phyloP scores from a whole-genome alignment of 2,329 filamentous ascomycete genomes.

The Ascochyta lentis region DNA sequence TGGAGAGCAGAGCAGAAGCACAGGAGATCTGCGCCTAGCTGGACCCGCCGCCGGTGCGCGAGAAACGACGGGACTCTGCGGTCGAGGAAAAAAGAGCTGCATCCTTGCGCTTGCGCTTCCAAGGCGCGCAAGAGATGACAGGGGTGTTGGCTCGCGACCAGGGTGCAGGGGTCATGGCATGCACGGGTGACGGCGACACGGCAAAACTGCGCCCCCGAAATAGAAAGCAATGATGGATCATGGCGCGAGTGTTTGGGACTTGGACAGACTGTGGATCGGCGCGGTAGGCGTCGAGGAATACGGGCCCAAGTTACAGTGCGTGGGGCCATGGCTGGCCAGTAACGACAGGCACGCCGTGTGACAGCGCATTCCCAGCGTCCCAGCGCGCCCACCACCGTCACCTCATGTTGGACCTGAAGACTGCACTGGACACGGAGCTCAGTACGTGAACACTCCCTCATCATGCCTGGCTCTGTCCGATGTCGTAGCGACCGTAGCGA shows the following conservation, averaged over 20 bases:
- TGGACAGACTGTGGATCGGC: conserved; percentile 32
- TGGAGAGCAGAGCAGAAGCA: not conserved
- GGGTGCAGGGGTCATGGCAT: conserved; percentile 17
- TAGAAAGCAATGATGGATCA: no score
- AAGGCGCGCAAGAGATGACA: no score
- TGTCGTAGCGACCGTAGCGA: no score
- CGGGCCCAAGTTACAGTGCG: conserved; percentile 24
- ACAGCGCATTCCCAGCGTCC: conserved; percentile 16
- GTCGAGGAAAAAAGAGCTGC: conserved; percentile 23
- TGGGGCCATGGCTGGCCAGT: conserved; percentile 22
- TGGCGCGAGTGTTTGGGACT: conserved; percentile 36
- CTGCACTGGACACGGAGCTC: no score
- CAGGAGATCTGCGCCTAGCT: conserved; percentile 24
- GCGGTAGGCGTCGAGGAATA: conserved; percentile 23
- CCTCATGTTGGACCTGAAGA: not conserved
- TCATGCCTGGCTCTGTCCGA: not conserved
- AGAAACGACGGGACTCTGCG: conserved; percentile 35
- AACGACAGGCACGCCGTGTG: conserved; percentile 11
- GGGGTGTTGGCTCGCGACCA: conserved; percentile 19
- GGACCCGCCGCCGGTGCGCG: conserved; percentile 22
- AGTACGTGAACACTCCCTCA: no score
- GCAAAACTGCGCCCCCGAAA: conserved; percentile 34
- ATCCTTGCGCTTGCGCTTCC: conserved; percentile 21
- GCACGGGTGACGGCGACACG: conserved; percentile 32
- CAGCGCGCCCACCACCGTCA: conserved; percentile 4